Base-by-base conservation (phyloP, 768 basidiomycete genomes). In the Psilocybe sp. region DNA sequence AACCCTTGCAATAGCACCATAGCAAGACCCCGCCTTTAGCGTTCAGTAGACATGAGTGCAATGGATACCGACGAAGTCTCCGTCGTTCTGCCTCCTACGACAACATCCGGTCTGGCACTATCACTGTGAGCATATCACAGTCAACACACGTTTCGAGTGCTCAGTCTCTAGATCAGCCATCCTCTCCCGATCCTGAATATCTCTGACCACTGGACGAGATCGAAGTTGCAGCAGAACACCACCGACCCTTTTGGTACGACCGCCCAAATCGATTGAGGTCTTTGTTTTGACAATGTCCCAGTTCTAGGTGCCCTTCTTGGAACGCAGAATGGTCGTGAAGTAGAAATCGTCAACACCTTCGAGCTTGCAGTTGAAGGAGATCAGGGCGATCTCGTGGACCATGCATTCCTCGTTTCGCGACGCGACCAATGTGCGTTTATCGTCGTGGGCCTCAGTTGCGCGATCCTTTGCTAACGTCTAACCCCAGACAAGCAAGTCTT, bases 341-440 rank as follows among this genome's bases (percentile, higher is more conserved):
- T 99, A 19, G 95, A 98, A 69, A 95, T 99, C 62, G 89, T 96
- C 51, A 99, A 98, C 61, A 89, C 91, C 9, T 99, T 98, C 63
- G 97, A 99, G 64, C 75, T 98, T 42, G 87, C 88, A 5, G 73
- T 85, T 43, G 76, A 79, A 47, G 78, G 70, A 31, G 75, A 75
- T 31, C 78, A 77, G 37, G 52, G 50, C 39, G 76, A 78, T 47
- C 68, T 72, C 7, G 83, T 96, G 8, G 89, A 98, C 68, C 84
- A 87, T 53, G 87, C 76, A 1, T 98, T 95, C 65, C 72, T 98
- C 7, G 75, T 84, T 10, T 84, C 85, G 42, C 76, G 97, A 63
- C 81, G 83, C 58, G 93, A 95, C 54, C 94, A 98, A 69, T 99
- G 96, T 70, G 76, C 59, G 69, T 50, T 40, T 18, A 12, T 34